Conservation (phyloP, 2,329 filamentous ascomycete species). For the Pseudogymnoascus sp. region DNA sequence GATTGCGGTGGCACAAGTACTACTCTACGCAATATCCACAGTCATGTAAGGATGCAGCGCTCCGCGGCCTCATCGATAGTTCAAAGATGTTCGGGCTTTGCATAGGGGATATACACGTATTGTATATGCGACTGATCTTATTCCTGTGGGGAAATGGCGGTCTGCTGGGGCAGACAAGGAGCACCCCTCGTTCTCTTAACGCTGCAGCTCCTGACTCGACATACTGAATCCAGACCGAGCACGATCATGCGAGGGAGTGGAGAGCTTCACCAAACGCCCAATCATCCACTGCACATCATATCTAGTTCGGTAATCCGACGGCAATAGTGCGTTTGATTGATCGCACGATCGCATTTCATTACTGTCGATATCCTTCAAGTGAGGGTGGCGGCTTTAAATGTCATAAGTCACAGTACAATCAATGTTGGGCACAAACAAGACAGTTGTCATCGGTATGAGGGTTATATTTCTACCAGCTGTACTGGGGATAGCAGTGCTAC, state of each 20-base stretch:
- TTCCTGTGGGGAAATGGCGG: background rate
- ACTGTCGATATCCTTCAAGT: background rate
- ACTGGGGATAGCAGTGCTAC: background rate
- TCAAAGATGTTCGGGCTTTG: background rate
- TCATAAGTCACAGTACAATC: background rate
- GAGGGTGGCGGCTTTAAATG: background rate
- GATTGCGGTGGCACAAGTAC: background rate
- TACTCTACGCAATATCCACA: background rate
- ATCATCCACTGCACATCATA: background rate
- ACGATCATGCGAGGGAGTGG: background rate
- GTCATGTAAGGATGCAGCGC: background rate
- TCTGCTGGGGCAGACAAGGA: background rate
- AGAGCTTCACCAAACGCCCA: background rate
- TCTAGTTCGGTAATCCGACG: background rate
- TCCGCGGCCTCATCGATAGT: background rate
- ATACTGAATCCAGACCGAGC: background rate
- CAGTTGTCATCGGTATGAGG: background rate
- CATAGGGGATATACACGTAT: background rate
- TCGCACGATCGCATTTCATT: background rate
- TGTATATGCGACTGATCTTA: background rate
- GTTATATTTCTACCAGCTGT: slow-evolving; percentile 3
- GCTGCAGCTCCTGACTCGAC: background rate
- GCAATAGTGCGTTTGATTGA: slow-evolving; percentile 2
- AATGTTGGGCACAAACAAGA: background rate
- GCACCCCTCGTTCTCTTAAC: background rate